Conservation (phyloP, 2,329 filamentous ascomycete species). For the Niveomyces coronatus region DNA sequence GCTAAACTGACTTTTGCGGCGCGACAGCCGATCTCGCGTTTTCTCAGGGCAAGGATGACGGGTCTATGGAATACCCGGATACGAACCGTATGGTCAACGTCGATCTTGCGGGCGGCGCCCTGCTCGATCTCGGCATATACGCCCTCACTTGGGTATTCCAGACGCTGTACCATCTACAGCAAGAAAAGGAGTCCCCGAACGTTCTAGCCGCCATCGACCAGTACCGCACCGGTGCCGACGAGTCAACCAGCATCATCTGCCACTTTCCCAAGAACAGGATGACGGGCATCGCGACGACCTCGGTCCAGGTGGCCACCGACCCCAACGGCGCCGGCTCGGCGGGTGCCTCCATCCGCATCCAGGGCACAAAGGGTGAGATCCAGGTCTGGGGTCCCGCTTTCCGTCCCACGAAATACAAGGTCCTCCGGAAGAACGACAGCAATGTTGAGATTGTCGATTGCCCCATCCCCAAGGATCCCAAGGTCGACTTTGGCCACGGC, state of each 20-base stretch:
- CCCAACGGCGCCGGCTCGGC: constrained; percentile 49
- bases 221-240: constrained; percentile 66
- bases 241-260: constrained; percentile 67
- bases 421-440: constrained; percentile 44
- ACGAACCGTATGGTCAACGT: constrained; percentile 71
- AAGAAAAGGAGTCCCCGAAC: constrained; percentile 57
- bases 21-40: constrained; percentile 52
- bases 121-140: constrained; percentile 83
- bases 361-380: constrained; percentile 73
- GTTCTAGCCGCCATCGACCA: constrained; percentile 62
- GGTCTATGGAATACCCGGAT: constrained; percentile 44
- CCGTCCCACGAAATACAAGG: constrained; percentile 53
- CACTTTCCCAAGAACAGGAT: constrained; percentile 60
- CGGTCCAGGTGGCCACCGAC: constrained; percentile 51
- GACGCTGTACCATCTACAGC: constrained; percentile 71
- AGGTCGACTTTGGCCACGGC: constrained; percentile 54
- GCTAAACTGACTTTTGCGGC: constrained; percentile 11
- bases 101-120: constrained; percentile 70
- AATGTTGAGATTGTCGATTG: constrained; percentile 41
- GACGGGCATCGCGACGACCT: constrained; percentile 63
- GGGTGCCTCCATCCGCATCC: constrained; percentile 64
- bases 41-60: constrained; percentile 46
- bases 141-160: constrained; percentile 87
- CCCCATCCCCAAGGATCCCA: constrained; percentile 40
- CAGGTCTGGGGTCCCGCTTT: constrained; percentile 66